These are phyloP conservation scores for Linnemannia hyalina DNA, from an alignment of 192 early-diverging fungal genomes.

Conservation along the genomic window DNA sequence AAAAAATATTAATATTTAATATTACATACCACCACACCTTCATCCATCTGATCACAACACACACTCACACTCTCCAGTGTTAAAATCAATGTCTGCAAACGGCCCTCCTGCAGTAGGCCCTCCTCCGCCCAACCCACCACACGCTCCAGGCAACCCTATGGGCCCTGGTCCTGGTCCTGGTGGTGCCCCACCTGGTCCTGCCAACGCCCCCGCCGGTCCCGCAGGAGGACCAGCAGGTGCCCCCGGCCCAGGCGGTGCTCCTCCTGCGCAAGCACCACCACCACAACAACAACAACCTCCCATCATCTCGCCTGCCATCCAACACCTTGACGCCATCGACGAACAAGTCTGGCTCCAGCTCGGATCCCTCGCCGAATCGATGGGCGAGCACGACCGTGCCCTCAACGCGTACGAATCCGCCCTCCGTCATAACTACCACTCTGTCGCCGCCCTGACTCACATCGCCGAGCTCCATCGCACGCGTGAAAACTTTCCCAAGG, in stretches of 20 bases:
- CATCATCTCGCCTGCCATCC: slow-evolving; percentile 36
- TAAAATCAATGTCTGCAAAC: slow-evolving; percentile 14
- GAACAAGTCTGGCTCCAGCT: slow-evolving; percentile 74
- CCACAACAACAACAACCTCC: background rate
- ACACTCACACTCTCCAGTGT: background rate
- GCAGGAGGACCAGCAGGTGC: slow-evolving; percentile 14
- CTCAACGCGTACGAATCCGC: slow-evolving; percentile 87
- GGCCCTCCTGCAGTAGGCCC: slow-evolving; percentile 5
- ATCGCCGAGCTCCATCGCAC: slow-evolving; percentile 85
- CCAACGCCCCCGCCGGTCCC: background rate
- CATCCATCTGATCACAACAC: background rate
- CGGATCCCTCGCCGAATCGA: slow-evolving; percentile 57
- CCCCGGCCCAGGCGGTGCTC: slow-evolving; percentile 29
- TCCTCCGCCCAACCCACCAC: background rate
- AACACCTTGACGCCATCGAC: slow-evolving; percentile 62
- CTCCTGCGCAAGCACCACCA: background rate
- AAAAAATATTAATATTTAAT: no score
- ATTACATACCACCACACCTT: background rate
- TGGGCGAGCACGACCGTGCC: slow-evolving; percentile 85
- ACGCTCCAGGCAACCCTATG: background rate
- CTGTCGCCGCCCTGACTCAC: slow-evolving; percentile 79
- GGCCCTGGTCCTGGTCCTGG: slow-evolving; percentile 15
- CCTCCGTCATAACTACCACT: slow-evolving; percentile 92
- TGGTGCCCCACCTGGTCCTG: background rate
- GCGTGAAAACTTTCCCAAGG: slow-evolving; percentile 83